Conservation (phyloP, 73 alveolate genomes). For the Tetrahymena thermophila region DNA sequence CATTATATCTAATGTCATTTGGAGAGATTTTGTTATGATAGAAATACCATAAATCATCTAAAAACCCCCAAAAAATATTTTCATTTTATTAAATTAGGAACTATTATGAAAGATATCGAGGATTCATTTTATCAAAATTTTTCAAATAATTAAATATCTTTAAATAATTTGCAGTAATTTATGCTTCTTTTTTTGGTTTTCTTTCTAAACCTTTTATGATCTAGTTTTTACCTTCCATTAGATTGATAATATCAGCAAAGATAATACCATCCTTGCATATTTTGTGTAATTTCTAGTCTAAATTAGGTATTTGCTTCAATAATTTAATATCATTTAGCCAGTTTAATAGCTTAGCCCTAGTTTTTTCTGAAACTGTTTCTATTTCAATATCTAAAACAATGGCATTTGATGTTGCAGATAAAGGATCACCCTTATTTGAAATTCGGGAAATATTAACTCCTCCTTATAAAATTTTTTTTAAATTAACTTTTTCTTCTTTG, state of each 20-base stretch:
- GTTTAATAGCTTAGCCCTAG: neutral
- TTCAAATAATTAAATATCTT: neutral
- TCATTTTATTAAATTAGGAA: neutral
- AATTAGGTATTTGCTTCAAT: neutral
- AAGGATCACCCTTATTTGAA: neutral
- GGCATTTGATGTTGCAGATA: neutral
- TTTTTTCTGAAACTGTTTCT: neutral
- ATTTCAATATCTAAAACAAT: neutral
- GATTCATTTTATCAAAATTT: neutral
- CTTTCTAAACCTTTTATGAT: neutral
- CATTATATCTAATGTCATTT: neutral
- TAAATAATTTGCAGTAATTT: neutral
- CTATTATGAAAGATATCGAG: neutral
- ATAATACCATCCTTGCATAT: neutral
- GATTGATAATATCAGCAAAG: neutral
- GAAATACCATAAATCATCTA: neutral
- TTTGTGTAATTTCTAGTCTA: neutral
- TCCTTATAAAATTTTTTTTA: neutral
- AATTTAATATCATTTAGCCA: neutral
- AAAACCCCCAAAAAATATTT: neutral
- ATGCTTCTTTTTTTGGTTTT: neutral
- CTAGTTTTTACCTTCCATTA: neutral
- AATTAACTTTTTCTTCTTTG: neutral
- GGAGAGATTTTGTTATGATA: neutral
- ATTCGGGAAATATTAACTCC: neutral